Evolutionary conservation across 1,139 yeast genomes (phyloP).

Genomic region (Meyerozyma elateridarum): DNA sequence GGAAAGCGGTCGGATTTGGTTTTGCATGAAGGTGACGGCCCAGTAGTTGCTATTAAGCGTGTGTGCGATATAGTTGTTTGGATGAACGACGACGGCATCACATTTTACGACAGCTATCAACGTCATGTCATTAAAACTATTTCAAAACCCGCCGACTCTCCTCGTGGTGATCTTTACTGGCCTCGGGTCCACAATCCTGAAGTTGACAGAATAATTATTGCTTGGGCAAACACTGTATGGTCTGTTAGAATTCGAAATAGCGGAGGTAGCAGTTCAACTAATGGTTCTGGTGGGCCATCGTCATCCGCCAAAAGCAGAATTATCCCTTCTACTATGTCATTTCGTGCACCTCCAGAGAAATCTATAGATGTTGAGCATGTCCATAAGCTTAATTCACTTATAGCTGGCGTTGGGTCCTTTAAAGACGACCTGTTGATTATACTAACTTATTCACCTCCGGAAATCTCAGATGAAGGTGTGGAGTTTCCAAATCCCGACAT

Average conservation of each 20-base stretch:
- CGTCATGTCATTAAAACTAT: constrained; percentile 45
- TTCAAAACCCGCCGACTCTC: constrained; percentile 54
- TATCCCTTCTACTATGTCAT: constrained; percentile 59
- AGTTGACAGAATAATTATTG: constrained; percentile 63
- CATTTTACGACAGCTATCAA: constrained; percentile 48
- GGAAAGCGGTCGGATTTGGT: constrained; percentile 70
- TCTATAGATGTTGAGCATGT: constrained; percentile 55
- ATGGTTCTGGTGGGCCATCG: constrained; percentile 12
- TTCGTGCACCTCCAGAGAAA: constrained; percentile 52
- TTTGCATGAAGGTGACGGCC: constrained; percentile 60
- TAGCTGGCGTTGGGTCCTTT: constrained; percentile 76
- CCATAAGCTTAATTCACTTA: constrained; percentile 51
- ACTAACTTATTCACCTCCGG: constrained; percentile 50
- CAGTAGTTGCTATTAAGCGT: constrained; percentile 62
- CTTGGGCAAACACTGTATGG: constrained; percentile 86
- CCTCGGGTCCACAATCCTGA: constrained; percentile 73
- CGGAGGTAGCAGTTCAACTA: constrained; percentile 4
- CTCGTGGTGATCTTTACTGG: constrained; percentile 79
- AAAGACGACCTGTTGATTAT: constrained; percentile 62
- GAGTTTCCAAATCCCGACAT: constrained; percentile 56
- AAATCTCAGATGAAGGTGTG: constrained; percentile 22
- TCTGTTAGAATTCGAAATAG: constrained; percentile 39
- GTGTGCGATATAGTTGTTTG: constrained; percentile 67
- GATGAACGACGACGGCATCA: constrained; percentile 82
- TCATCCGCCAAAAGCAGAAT: constrained; percentile 29